Base-by-base conservation (phyloP, 2,329 filamentous ascomycete genomes). In the Dactylellina cionopaga region DNA sequence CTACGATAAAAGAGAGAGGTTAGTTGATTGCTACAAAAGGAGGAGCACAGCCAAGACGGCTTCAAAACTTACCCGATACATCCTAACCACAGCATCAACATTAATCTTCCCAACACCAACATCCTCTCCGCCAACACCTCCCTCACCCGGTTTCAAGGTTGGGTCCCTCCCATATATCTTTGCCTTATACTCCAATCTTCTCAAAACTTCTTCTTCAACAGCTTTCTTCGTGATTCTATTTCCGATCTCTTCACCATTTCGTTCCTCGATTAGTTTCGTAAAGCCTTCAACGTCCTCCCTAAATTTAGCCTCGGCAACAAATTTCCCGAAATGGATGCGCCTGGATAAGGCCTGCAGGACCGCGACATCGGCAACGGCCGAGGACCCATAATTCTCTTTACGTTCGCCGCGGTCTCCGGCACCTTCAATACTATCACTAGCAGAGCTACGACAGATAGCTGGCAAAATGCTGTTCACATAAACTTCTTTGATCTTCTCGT, bases 261-360 rank as follows among this genome's bases (percentile, higher is more conserved):
- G 88, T 0, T 88, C 89, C 80, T 89, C 88, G 82, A 99, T 98
- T 81, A 98, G 81, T 74, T 84, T 84, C 4, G 91, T 93, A 80
- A 94, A 99, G 74, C 83, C 86, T 77, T 93, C 91, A 27, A 88
- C 86, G 76, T 98, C 91, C 47, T 90, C 89, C 77, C 87, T 86
- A 82, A 97, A 99, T 83, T 99, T 99, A 70, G 90, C 89, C 84
- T 99, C 95, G 43, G 95, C 95, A 6, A 99, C 95, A 78, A 98
- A 98, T 83, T 98, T 99, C 76, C 95, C 95, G 82, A 96, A 99
- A 81, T 99, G 95, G 76, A 99, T 95, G 62, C 95, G 85, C 41
- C 94, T 86, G 37, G 92, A 96, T 47, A 99, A 83, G 2, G 95
- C 91, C 83, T 99, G 95, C 75, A 99, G 84, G 77, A 91, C 94